These are phyloP conservation scores for Saksenaea vasiformis DNA, from an alignment of 371 early-diverging fungal species.

Conservation along the genomic window DNA sequence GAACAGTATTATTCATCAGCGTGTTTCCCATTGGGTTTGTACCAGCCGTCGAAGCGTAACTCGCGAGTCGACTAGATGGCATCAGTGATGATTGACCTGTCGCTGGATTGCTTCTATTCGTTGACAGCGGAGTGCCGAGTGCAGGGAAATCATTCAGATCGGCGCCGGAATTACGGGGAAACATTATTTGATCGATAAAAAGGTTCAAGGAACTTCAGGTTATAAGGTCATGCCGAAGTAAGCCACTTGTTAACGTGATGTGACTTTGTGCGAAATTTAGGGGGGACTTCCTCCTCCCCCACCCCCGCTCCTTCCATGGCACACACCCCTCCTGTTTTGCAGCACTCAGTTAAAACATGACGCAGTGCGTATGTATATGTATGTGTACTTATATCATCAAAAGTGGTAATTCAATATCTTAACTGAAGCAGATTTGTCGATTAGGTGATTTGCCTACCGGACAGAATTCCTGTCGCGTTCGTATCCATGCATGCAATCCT, in stretches of 20 bases:
- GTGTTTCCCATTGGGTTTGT: constrained; percentile 7
- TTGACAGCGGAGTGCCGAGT: constrained; percentile 43
- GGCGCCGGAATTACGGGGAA: constrained; percentile 47
- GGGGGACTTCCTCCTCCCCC: no score
- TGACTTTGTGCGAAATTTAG: background rate
- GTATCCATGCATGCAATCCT: no score
- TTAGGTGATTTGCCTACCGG: no score
- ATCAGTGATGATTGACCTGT: constrained; percentile 7
- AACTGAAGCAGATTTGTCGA: no score
- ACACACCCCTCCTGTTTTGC: no score
- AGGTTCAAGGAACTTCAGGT: background rate
- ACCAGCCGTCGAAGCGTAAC: constrained; percentile 46
- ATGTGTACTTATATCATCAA: no score
- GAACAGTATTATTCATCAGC: background rate
- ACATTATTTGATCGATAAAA: constrained; percentile 27
- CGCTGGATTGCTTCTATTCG: constrained; percentile 29
- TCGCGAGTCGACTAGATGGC: constrained; percentile 37
- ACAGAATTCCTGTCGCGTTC: no score
- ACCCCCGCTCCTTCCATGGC: no score
- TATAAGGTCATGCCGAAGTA: background rate
- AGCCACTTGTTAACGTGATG: background rate
- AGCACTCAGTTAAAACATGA: no score
- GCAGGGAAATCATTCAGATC: constrained; percentile 56
- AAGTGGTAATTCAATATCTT: no score
- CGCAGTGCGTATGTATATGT: no score